phyloP scores from a whole-genome alignment of 106 monocot genomes.

The Chionographis japonica region DNA sequence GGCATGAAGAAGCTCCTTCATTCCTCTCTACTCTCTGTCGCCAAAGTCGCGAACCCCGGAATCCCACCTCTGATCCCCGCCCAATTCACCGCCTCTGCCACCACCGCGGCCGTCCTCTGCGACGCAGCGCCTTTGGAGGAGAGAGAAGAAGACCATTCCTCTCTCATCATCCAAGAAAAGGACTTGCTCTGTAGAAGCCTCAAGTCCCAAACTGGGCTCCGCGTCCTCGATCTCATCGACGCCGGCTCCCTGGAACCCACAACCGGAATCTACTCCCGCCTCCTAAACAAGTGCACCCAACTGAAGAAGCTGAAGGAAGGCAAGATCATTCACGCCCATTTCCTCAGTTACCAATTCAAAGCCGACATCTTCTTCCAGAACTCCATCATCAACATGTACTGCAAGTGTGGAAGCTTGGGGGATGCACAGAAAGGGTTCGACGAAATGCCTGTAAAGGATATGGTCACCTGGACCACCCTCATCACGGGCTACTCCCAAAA shows the following conservation, averaged over 20 bases:
- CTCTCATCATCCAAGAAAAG: background rate
- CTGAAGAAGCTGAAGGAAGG: slow-evolving; percentile 2
- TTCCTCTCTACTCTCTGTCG: too few relatives aligned
- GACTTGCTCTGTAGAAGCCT: background rate
- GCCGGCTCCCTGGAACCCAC: slow-evolving; percentile 8
- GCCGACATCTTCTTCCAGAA: slow-evolving; percentile 13
- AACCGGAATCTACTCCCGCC: slow-evolving; percentile 16
- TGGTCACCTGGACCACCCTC: slow-evolving; percentile 24
- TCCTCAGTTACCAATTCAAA: slow-evolving; percentile 7
- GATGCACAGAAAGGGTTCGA: slow-evolving; percentile 18
- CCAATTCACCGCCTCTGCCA: too few relatives aligned
- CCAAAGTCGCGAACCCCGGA: too few relatives aligned
- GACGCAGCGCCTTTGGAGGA: background rate
- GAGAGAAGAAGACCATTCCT: background rate
- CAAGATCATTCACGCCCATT: slow-evolving; percentile 21
- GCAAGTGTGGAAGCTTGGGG: slow-evolving; percentile 15
- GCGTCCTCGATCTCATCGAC: slow-evolving; percentile 25
- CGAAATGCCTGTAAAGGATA: slow-evolving; percentile 8
- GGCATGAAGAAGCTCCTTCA: too few relatives aligned
- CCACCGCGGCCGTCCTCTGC: too few relatives aligned
- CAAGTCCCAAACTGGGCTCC: slow-evolving; percentile 5
- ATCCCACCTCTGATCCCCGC: too few relatives aligned
- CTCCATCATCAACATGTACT: slow-evolving; percentile 4
- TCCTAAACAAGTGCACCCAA: slow-evolving; percentile 9
- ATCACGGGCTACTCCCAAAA: slow-evolving; percentile 15